These are phyloP conservation scores for Liquidambar formosana DNA, from an alignment of 164 flowering plant genomes.

Conservation along the genomic window DNA sequence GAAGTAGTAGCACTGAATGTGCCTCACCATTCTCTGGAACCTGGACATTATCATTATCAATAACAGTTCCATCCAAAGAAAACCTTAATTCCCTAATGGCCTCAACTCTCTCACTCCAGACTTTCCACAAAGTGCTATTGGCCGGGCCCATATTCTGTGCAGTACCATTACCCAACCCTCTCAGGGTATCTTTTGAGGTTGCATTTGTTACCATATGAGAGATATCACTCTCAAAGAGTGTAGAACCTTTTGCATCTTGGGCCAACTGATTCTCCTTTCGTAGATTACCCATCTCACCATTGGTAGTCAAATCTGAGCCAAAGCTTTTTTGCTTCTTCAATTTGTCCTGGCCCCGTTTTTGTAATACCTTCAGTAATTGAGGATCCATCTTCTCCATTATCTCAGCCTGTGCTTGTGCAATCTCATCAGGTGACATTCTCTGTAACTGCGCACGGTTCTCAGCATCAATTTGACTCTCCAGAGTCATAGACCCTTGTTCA, in stretches of 20 bases:
- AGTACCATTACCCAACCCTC: slow-evolving; percentile 16
- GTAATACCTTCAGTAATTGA: slow-evolving; percentile 47
- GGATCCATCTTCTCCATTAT: slow-evolving; percentile 75
- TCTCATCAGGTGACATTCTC: slow-evolving; percentile 74
- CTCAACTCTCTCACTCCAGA: slow-evolving; percentile 90
- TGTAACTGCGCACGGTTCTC: slow-evolving; percentile 66
- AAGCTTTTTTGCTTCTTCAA: slow-evolving; percentile 37
- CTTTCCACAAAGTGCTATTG: slow-evolving; percentile 50
- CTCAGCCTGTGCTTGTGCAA: slow-evolving; percentile 80
- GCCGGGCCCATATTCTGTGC: slow-evolving; percentile 19
- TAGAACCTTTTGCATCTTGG: slow-evolving; percentile 14
- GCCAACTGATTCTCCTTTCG: slow-evolving; percentile 14
- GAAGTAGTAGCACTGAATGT: background rate
- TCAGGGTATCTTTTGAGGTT: slow-evolving; percentile 13
- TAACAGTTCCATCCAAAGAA: slow-evolving; percentile 69
- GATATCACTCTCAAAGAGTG: slow-evolving; percentile 15
- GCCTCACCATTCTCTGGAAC: slow-evolving; percentile 32
- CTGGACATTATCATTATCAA: slow-evolving; percentile 31
- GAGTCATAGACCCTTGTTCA: slow-evolving; percentile 30
- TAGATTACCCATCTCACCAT: slow-evolving; percentile 10
- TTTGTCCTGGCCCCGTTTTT: slow-evolving; percentile 58
- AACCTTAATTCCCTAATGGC: slow-evolving; percentile 72
- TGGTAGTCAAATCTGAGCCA: slow-evolving; percentile 12
- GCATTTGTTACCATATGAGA: slow-evolving; percentile 14
- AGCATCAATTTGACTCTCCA: slow-evolving; percentile 79